Conservation (phyloP, 768 basidiomycete species). For the Butyriboletus loyo region DNA sequence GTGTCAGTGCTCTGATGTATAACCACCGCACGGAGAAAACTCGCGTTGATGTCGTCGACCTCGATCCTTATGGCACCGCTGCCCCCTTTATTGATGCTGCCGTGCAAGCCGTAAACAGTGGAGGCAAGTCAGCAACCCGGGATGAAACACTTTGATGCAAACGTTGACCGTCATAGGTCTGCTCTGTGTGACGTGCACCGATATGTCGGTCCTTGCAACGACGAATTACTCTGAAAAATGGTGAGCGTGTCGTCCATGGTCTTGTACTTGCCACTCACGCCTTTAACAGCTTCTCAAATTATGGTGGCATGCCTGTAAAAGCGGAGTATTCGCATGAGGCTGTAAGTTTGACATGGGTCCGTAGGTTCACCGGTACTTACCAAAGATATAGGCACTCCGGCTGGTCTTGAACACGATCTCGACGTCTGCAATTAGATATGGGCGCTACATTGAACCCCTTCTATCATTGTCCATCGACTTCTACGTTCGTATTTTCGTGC, state of each 20-base stretch:
- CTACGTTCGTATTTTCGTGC: slow-evolving; percentile 90
- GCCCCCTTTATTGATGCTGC: slow-evolving; percentile 96
- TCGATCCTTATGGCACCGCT: slow-evolving; percentile 97
- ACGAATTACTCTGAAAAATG: slow-evolving; percentile 97
- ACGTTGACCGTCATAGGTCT: slow-evolving; percentile 47
- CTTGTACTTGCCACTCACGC: neutral
- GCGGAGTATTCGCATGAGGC: slow-evolving; percentile 96
- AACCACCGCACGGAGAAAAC: slow-evolving; percentile 68
- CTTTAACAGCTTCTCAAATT: slow-evolving; percentile 78
- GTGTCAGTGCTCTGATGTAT: slow-evolving; percentile 80
- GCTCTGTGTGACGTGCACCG: slow-evolving; percentile 95
- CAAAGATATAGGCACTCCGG: slow-evolving; percentile 70
- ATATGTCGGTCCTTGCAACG: slow-evolving; percentile 89
- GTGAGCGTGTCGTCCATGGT: slow-evolving; percentile 36
- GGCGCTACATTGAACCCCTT: slow-evolving; percentile 85
- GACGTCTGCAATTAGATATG: slow-evolving; percentile 87
- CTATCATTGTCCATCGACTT: slow-evolving; percentile 95
- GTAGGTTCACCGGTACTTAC: neutral
- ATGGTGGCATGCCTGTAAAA: slow-evolving; percentile 86
- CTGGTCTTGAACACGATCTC: slow-evolving; percentile 86
- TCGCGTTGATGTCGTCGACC: slow-evolving; percentile 91
- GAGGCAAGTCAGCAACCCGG: slow-evolving; percentile 52
- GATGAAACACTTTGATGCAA: neutral
- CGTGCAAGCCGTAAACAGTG: slow-evolving; percentile 83
- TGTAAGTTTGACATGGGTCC: slow-evolving; percentile 41